Base-by-base conservation (phyloP, 192 early-diverging fungal genomes). In the Coemansia sp. region DNA sequence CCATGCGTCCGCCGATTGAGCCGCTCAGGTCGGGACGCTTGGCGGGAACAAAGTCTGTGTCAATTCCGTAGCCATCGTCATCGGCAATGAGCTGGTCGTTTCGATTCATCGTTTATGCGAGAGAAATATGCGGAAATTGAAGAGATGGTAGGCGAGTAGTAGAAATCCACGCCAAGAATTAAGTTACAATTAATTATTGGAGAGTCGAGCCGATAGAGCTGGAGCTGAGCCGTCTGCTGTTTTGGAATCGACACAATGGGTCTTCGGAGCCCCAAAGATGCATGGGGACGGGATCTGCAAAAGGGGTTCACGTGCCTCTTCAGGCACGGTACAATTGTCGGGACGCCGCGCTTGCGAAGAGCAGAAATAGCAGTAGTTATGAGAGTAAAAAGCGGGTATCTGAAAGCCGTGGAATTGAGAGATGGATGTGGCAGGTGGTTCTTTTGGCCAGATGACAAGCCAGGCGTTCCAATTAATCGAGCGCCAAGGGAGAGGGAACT, bases 1-100 rank as follows among this genome's bases (percentile, higher is more conserved):
- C 80, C 40, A 77, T 38, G n/a, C 75, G 75, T 19, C 80, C 80
- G 23, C 80, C 80, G 39, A 82, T 74, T n/a, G 72, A 64, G 43
- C 80, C 80, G 43, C 80, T 82, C 62, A 82, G 55, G 63, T 82
- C 80, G 3, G 80, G 75, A 60, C 74, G 72, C 46, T 77, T 77
- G 35, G 71, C 33, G 3, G 53, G 10, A 9, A 71, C 66, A 49
- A 82, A 82, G 9, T 68, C 40, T 13, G 67, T 53, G 61, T 82
- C 80, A 6, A 82, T 44, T 13, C 55, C 68, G 62, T 77, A 82
- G 47, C 66, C 75, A 67, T 82, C 80, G 63, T 80, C 78, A 59
- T 77, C 62, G 53, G 74, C 80, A 63, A 82, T 74, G n/a, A 77
- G 66, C 58, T 82, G 75, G 64, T 82, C 72, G 42, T 61, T 43